These are phyloP conservation scores for Fusarium agapanthi DNA, from an alignment of 2,329 filamentous ascomycete genomes.

Conservation along the genomic window DNA sequence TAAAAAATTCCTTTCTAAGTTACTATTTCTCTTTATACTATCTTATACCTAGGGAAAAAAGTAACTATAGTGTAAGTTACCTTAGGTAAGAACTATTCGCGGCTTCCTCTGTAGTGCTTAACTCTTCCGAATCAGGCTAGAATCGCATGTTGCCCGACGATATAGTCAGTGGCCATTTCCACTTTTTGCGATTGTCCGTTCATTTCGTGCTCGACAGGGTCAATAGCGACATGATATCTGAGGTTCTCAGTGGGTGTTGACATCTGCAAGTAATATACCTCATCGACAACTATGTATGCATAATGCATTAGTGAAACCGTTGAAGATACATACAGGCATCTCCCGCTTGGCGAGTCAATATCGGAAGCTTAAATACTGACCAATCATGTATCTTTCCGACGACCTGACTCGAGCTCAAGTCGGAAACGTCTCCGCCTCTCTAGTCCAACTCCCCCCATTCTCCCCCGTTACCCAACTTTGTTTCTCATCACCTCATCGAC, in stretches of 20 bases:
- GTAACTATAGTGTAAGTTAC: too few relatives aligned
- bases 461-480: not conserved
- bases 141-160: conserved; percentile 24
- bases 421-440: conserved; percentile 20
- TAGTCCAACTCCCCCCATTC: conserved; percentile 3
- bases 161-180: conserved; percentile 10
- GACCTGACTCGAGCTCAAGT: not conserved
- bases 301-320: not conserved
- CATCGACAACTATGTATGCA: not conserved
- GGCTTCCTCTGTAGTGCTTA: not conserved
- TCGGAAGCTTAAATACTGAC: conserved; percentile 8
- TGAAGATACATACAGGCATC: not conserved
- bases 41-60: too few relatives aligned
- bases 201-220: conserved; percentile 34
- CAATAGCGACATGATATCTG: conserved; percentile 29
- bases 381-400: conserved; percentile 22
- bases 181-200: conserved; percentile 12
- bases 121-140: conserved; percentile 24
- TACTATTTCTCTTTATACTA: too few relatives aligned
- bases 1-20: too few relatives aligned
- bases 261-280: not conserved
- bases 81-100: too few relatives aligned
- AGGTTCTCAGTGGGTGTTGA: not conserved
- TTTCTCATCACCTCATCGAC: conserved; percentile 6
- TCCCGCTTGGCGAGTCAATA: conserved; percentile 13